Base-by-base conservation (phyloP, 2,329 filamentous ascomycete genomes). In the Paecilomyces sp. region DNA sequence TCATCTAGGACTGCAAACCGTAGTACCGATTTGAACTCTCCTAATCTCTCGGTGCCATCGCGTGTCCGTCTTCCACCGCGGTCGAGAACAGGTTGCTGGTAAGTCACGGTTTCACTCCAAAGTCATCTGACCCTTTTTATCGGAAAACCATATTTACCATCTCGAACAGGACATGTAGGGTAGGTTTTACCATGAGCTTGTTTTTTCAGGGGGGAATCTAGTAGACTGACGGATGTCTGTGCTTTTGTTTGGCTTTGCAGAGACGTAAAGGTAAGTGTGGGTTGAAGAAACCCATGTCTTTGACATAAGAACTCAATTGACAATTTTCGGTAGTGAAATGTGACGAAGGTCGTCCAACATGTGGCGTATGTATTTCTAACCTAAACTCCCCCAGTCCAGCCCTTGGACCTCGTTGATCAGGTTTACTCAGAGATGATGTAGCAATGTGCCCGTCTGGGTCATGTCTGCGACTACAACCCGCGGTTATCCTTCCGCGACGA, bases 391-490 rank as follows among this genome's bases (percentile, higher is more conserved):
- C 63, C 56, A 66, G 51, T 18, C 30, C 36, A 18, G 24, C 53
- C 15, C 25, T 47, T 13, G 13, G 41, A 41, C 28, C 30, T 28
- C 34, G 11, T 59, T 24, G 31, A 56, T 3, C 52, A 33, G 52
- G 12, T 55, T 55, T 33, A 13, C 54, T 55, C 18, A 55, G 34
- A 28, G 55, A 55, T 34, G n/a, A 41, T 47, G 36, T 63, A 82
- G 75, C 83, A 83, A 75, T 85, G 83, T 69, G 75, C 78, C 31
- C 76, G 83, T 58, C 73, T 85, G 24, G 80, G 82, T 54, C 81
- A 84, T 66, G 74, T 76, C 36, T 85, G 83, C 67, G 83, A 85
- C 66, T 86, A 85, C 71, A 80, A 79, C 60, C 81, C 82, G 15
- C 77, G 83, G 54, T 74, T 82, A n/a, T 75, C 78, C n/a, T 83